phyloP scores from a whole-genome alignment of 1,139 yeast genomes.

The Saccharomyces pastorianus region DNA sequence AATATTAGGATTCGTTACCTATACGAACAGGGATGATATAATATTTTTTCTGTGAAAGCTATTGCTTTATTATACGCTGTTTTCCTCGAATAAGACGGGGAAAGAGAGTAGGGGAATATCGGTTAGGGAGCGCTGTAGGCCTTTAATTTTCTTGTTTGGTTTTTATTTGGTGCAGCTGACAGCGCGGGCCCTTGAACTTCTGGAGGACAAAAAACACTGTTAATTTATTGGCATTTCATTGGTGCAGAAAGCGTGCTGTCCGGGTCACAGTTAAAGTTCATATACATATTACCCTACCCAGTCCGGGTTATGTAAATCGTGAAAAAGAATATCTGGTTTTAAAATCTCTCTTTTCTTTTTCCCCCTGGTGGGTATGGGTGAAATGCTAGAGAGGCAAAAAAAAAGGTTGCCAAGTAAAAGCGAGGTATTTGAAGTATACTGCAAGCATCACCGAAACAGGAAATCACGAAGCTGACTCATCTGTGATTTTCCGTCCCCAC shows the following conservation, averaged over 20 bases:
- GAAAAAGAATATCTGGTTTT: not conserved
- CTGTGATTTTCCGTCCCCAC: not conserved
- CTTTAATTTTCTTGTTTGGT: not conserved
- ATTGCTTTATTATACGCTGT: not conserved
- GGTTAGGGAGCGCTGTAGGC: conserved; percentile 1
- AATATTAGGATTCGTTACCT: not conserved
- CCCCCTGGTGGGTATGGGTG: not conserved
- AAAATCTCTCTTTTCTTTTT: not conserved
- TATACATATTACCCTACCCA: not conserved
- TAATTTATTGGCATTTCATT: not conserved
- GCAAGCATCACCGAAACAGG: not conserved
- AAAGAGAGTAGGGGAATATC: not conserved
- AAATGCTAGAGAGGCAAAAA: not conserved
- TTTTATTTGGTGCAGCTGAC: not conserved
- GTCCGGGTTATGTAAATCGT: not conserved
- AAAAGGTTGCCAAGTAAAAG: not conserved
- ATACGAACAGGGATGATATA: not conserved
- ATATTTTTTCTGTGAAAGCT: not conserved
- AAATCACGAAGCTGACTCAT: not conserved
- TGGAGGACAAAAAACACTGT: not conserved
- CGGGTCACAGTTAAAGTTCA: not conserved
- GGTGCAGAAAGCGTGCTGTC: not conserved
- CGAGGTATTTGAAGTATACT: not conserved
- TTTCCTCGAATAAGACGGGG: not conserved
- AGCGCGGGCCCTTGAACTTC: not conserved